Evolutionary conservation across 352 stramenopile genomes (phyloP).

Genomic region (Aphanomyces astaci): DNA sequence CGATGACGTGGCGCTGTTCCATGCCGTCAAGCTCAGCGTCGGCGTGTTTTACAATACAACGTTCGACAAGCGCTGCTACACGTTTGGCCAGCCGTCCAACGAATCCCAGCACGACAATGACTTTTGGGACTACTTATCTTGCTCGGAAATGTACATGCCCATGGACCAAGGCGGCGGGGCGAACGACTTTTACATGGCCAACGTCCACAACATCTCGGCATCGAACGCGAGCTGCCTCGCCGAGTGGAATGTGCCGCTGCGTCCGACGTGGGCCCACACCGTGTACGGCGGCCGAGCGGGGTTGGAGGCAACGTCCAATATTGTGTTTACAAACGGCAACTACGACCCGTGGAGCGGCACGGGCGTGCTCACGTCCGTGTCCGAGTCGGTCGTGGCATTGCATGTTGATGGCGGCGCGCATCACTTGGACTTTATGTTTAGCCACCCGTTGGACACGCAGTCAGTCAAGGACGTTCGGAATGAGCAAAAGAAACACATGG

Average conservation of each 20-base stretch:
- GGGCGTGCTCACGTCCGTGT: slow-evolving; percentile 63
- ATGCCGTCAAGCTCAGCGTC: slow-evolving; percentile 50
- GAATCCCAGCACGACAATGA: slow-evolving; percentile 63
- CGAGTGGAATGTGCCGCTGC: slow-evolving; percentile 51
- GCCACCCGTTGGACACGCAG: slow-evolving; percentile 66
- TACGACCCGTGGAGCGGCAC: slow-evolving; percentile 90
- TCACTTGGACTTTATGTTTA: slow-evolving; percentile 91
- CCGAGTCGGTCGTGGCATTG: slow-evolving; percentile 44
- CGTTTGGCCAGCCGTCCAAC: slow-evolving; percentile 40
- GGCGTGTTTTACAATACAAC: slow-evolving; percentile 88
- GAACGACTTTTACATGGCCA: slow-evolving; percentile 88
- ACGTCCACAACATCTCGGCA: slow-evolving; percentile 47
- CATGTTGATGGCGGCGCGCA: slow-evolving; percentile 71
- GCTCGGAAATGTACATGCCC: slow-evolving; percentile 87
- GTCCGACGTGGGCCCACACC: slow-evolving; percentile 59
- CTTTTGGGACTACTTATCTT: slow-evolving; percentile 89
- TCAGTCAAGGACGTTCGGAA: slow-evolving; percentile 64
- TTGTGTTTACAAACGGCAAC: slow-evolving; percentile 93
- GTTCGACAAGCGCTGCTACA: slow-evolving; percentile 58
- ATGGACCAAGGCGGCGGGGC: slow-evolving; percentile 74
- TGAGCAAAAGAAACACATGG: slow-evolving; percentile 69
- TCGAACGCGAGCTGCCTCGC: slow-evolving; percentile 52
- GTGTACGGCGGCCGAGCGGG: slow-evolving; percentile 62
- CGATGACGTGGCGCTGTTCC: slow-evolving; percentile 37
- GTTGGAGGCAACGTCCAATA: slow-evolving; percentile 73